Conservation (phyloP, 345 rosid species). For the Acer campestre region DNA sequence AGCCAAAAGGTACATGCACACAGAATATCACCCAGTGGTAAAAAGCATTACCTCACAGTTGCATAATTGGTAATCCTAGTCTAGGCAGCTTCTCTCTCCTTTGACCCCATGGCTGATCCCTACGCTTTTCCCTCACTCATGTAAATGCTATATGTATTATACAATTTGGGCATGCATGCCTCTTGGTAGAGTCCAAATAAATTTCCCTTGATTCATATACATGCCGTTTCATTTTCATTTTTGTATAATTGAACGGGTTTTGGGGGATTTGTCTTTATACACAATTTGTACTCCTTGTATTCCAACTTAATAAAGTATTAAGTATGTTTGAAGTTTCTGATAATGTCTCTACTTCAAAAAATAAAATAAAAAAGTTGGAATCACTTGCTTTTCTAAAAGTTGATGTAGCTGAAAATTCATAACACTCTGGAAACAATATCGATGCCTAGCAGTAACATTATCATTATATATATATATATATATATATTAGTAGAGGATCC, state of each 20-base stretch:
- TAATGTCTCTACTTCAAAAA: too few relatives aligned
- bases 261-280: background rate
- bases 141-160: slow-evolving; percentile 29
- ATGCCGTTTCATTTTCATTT: too few relatives aligned
- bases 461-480: too few relatives aligned
- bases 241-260: slow-evolving; percentile 6
- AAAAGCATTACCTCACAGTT: slow-evolving; percentile 76
- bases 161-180: background rate
- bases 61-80: slow-evolving; percentile 91
- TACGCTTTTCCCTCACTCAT: background rate
- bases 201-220: background rate
- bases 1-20: slow-evolving; percentile 75
- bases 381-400: too few relatives aligned
- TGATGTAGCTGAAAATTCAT: too few relatives aligned
- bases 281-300: background rate
- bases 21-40: slow-evolving; percentile 80
- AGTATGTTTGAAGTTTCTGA: background rate
- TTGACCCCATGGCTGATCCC: background rate
- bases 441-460: too few relatives aligned
- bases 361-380: too few relatives aligned
- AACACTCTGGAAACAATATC: too few relatives aligned
- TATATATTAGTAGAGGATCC: too few relatives aligned
- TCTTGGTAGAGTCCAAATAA: background rate
- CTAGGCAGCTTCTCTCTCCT: too few relatives aligned
- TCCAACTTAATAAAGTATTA: background rate